phyloP scores from a whole-genome alignment of 1,139 yeast genomes.

The Hyphopichia wangnamkhiaoensis region DNA sequence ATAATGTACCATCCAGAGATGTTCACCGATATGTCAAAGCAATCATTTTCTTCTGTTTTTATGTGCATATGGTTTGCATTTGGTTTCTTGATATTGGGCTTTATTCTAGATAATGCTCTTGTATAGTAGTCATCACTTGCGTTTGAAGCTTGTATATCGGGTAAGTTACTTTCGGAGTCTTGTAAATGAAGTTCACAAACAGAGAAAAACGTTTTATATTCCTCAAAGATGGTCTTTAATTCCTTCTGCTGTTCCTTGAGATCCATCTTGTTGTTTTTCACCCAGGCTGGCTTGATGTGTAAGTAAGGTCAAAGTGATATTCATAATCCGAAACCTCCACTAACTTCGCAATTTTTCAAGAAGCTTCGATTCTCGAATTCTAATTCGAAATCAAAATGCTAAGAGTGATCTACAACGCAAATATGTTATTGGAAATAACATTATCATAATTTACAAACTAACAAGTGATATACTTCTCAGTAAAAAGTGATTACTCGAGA shows the following conservation, averaged over 20 bases:
- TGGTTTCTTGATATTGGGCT: neutral
- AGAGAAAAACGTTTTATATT: conserved; percentile 30
- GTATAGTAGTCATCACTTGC: neutral
- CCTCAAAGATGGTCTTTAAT: conserved; percentile 23
- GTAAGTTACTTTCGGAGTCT: neutral
- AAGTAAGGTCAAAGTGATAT: no score
- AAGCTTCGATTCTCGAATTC: neutral
- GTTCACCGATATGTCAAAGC: conserved; percentile 28
- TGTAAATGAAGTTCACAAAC: conserved; percentile 15
- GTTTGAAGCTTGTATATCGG: neutral
- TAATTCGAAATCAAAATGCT: neutral
- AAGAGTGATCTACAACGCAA: neutral
- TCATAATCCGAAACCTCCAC: neutral
- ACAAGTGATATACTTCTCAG: no score
- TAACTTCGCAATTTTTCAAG: neutral
- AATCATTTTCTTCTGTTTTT: conserved; percentile 21
- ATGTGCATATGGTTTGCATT: conserved; percentile 15
- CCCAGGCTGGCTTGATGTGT: no score
- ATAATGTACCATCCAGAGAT: conserved; percentile 36
- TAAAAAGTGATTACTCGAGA: conserved; percentile 1
- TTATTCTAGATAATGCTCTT: conserved; percentile 1
- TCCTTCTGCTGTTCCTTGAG: conserved; percentile 20
- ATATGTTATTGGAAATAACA: no score
- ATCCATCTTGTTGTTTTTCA: no score
- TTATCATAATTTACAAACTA: no score